Conservation (phyloP, 2,329 filamentous ascomycete species). For the Trichoderma sp. region DNA sequence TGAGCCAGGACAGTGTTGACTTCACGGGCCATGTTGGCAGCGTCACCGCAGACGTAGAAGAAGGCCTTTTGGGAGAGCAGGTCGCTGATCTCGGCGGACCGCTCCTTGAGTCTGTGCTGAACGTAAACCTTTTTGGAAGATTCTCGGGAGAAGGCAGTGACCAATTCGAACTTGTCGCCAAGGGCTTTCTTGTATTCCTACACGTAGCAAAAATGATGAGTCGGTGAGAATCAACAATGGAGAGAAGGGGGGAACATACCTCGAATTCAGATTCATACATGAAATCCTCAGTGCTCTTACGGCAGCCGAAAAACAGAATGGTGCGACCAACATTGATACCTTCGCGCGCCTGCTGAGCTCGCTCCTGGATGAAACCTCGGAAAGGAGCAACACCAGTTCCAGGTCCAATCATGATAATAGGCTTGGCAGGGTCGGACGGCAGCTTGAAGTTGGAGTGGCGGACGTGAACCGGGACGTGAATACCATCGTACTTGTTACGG, state of each 20-base stretch:
- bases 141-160: constrained; percentile 95
- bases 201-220: constrained; percentile 16
- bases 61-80: constrained; percentile 84
- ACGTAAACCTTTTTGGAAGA: constrained; percentile 89
- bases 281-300: constrained; percentile 85
- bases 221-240: not conserved
- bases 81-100: constrained; percentile 79
- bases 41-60: constrained; percentile 98
- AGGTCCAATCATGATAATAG: constrained; percentile 92
- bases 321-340: constrained; percentile 84
- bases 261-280: constrained; percentile 90
- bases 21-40: constrained; percentile 93
- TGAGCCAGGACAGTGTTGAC: constrained; percentile 84
- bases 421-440: constrained; percentile 89
- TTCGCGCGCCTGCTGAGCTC: constrained; percentile 75
- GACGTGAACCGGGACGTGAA: constrained; percentile 92
- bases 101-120: constrained; percentile 85
- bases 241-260: constrained; percentile 53
- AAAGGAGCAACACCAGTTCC: constrained; percentile 97
- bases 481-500: constrained; percentile 93
- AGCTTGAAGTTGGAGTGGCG: constrained; percentile 99
- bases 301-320: constrained; percentile 92
- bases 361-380: constrained; percentile 91
- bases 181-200: constrained; percentile 81
- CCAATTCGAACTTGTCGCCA: constrained; percentile 83